Evolutionary conservation across 1,284 basidiomycete genomes (phyloP).

Genomic region (Lentinula novae-zelandiae): DNA sequence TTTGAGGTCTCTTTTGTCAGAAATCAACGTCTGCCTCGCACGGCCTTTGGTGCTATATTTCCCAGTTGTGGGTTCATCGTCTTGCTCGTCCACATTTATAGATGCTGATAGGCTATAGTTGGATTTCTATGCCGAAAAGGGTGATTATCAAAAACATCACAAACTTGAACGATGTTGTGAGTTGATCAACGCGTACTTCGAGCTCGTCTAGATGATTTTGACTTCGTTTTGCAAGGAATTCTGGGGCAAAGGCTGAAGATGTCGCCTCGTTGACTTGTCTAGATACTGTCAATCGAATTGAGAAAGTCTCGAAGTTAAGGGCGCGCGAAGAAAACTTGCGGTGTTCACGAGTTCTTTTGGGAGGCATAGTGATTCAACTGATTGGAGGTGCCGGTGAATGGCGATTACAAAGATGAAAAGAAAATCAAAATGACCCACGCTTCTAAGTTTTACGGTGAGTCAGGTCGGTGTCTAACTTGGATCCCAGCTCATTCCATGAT

Average conservation of each 20-base stretch:
- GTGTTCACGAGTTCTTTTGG: conserved; percentile 43
- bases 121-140: conserved; percentile 41
- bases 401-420: background rate
- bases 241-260: conserved; percentile 50
- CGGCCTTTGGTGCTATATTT: conserved; percentile 54
- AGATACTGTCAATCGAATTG: conserved; percentile 27
- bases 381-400: no score
- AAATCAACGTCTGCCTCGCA: conserved; percentile 61
- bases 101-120: conserved; percentile 69
- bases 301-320: conserved; percentile 11
- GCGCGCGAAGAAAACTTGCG: conserved; percentile 26
- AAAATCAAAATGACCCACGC: background rate
- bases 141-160: no score
- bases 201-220: conserved; percentile 78
- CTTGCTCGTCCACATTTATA: conserved; percentile 40
- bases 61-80: conserved; percentile 37
- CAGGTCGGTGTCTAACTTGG: no score
- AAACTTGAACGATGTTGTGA: no score
- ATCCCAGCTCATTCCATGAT: no score
- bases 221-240: conserved; percentile 69
- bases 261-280: conserved; percentile 41
- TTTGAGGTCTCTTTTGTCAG: conserved; percentile 61
- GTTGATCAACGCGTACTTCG: conserved; percentile 45
- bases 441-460: no score
- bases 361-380: conserved; percentile 30